Base-by-base conservation (phyloP, 768 basidiomycete species). In the Lentinula raphanica region DNA sequence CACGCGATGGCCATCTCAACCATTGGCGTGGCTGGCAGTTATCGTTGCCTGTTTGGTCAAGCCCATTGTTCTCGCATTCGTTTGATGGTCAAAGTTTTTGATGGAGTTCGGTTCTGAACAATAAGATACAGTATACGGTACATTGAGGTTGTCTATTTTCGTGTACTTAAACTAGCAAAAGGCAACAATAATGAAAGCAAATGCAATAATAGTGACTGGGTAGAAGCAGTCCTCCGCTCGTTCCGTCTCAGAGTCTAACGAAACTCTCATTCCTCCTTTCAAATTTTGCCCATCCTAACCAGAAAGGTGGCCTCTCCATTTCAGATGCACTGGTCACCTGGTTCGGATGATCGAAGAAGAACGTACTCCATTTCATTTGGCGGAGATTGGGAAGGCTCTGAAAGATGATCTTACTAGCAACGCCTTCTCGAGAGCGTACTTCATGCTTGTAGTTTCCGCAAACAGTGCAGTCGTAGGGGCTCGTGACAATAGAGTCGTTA, bases 381-480 rank as follows among this genome's bases (percentile, higher is more conserved):
- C 39, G 19, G 12, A 58, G 49, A 28, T 25, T 58, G 8, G 21
- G n/a, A 15, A 58, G 38, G 13, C 19, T 39, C 9, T 50, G 17
- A 17, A 49, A 49, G 13, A 58, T 28, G 21, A 58, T 29, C 12
- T 11, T 35, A 51, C 58, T 58, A n/a, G 58, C 58, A 15, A 39
- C 13, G 25, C 17, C 32, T 53, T 58, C 58, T 27, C 19, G 40
- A 6, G 15, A 29, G 11, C 49, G 48, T 7, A 53, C 49, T 25
- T 31, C 23, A 9, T 25, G 19, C 8, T 31, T 11, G 11, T 65
- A 63, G 21, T 65, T 66, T 23, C 64, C 60, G 8, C 79, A 79
- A 2, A 61, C 46, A 11, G 44, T 36, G 65, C 84, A 86, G 29
- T 70, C 63, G 15, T 63, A 64, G 32, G 75, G 70, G 21, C 65